Base-by-base conservation (phyloP, 495 filamentous ascomycete species). In the Lineolata rhizophorae region DNA sequence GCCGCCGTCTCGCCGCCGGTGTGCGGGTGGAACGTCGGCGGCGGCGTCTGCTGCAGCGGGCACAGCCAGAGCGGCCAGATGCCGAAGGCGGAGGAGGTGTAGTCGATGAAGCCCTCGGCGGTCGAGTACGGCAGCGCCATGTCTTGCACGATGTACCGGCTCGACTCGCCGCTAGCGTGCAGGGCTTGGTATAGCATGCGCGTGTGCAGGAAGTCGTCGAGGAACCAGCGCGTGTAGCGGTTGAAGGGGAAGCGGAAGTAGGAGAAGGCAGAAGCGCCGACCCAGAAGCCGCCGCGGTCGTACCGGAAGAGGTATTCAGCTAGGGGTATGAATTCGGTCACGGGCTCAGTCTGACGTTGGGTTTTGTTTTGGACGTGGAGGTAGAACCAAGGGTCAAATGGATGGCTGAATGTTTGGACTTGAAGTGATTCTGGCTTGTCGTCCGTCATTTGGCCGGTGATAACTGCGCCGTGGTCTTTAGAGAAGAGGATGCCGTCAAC, bases 151-250 rank as follows among this genome's bases (percentile, higher is more conserved):
- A 73, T 46, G 32, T 56, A 60, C 6, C 50, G 44, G 18, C 45
- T 50, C 1, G 53, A 49, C 20, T 60, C 47, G 0, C 61, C 58
- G 42, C 64, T 64, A 5, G 51, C 56, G 31, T 73, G 57, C 2
- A 71, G 39, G 0, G 65, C 64, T 18, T 56, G 57, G 42, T 72
- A 72, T 44, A 72, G 58, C 57, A 69, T 68, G 12, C 69, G 53
- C 28, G 70, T 73, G 45, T 71, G 70, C 35, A 70, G 36, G 38
- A 74, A 71, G 45, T 65, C 60, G 42, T 76, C 67, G 8, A 74
- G 62, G 37, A 53, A 52, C 53, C 58, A 62, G 12, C 65, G 58
- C 0, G 65, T 70, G 29, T 56, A 41, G 26, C 37, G 34, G 38
- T 57, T 70, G 47, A 71, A 70, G 2, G 68, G 68, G 11, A 56